Evolutionary conservation across 225 moss, liverwort and hornwort species (phyloP).

Genomic region (Marchantia polymorpha): DNA sequence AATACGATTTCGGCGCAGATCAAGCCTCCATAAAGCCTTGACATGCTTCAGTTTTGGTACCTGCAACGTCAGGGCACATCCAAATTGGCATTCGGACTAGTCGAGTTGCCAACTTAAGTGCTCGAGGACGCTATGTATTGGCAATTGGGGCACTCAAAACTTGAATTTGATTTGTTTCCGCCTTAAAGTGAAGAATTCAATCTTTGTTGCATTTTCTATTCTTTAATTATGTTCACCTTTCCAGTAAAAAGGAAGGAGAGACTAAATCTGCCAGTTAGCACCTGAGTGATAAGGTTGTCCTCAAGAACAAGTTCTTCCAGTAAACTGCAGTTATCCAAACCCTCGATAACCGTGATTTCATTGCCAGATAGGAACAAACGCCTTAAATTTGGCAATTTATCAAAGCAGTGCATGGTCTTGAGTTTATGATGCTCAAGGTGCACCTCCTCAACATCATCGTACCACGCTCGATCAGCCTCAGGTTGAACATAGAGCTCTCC

Average conservation of each 20-base stretch:
- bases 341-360: constrained; percentile 68
- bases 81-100: not conserved
- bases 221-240: not conserved
- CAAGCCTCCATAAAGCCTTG: constrained; percentile 80
- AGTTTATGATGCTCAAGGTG: constrained; percentile 83
- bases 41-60: constrained; percentile 52
- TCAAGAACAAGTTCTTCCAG: constrained; percentile 87
- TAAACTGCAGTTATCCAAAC: constrained; percentile 70
- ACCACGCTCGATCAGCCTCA: constrained; percentile 45
- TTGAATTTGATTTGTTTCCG: not conserved
- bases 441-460: constrained; percentile 90
- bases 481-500: constrained; percentile 28
- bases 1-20: constrained; percentile 73
- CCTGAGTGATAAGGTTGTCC: constrained; percentile 74
- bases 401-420: constrained; percentile 83
- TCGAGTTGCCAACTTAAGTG: not conserved
- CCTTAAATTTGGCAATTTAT: constrained; percentile 71
- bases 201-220: not conserved
- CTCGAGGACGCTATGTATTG: too few species aligned
- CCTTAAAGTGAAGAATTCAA: not conserved
- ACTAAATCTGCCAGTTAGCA: constrained; percentile 18
- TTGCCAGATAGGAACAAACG: constrained; percentile 78
- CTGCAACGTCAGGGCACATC: constrained; percentile 30
- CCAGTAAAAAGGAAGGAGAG: not conserved
- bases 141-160: not conserved